These are phyloP conservation scores for Cutaneotrichosporon spelunceum DNA, from an alignment of 1,284 basidiomycete species.

Conservation along the genomic window DNA sequence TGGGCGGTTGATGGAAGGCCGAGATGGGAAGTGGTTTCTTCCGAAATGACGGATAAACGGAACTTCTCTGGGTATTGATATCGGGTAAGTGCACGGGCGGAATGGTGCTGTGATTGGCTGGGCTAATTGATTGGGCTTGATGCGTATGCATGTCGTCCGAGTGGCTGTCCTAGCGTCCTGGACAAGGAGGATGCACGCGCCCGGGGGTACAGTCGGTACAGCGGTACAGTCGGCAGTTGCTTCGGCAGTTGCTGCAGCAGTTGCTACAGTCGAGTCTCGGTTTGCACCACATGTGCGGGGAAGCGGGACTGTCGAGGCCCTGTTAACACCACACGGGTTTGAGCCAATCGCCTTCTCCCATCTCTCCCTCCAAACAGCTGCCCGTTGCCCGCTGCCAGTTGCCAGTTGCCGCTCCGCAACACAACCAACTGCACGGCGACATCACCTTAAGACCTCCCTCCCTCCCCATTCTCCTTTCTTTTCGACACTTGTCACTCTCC, in stretches of 20 bases:
- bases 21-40: constrained; percentile 67
- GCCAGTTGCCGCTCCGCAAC: neutral
- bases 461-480: neutral
- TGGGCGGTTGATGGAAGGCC: constrained; percentile 62
- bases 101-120: neutral
- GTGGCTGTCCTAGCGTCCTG: too few species aligned
- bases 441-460: neutral
- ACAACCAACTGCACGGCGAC: neutral
- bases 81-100: neutral
- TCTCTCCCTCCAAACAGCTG: neutral
- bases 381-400: neutral
- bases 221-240: too few species aligned
- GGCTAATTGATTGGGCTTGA: too few species aligned
- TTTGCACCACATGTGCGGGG: neutral
- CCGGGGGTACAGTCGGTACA: too few species aligned
- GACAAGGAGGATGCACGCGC: too few species aligned
- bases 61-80: neutral
- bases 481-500: too few species aligned
- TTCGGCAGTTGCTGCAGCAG: too few species aligned
- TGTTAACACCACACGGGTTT: neutral
- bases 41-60: constrained; percentile 8
- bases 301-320: neutral
- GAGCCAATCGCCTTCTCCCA: neutral
- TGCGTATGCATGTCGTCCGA: too few species aligned
- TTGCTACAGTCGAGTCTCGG: neutral